A percentile compares a stretch with the other conserved stretches of the same genome.
Conservation (phyloP, 345 rosid species). For the Eucalyptus paniculata region DNA sequence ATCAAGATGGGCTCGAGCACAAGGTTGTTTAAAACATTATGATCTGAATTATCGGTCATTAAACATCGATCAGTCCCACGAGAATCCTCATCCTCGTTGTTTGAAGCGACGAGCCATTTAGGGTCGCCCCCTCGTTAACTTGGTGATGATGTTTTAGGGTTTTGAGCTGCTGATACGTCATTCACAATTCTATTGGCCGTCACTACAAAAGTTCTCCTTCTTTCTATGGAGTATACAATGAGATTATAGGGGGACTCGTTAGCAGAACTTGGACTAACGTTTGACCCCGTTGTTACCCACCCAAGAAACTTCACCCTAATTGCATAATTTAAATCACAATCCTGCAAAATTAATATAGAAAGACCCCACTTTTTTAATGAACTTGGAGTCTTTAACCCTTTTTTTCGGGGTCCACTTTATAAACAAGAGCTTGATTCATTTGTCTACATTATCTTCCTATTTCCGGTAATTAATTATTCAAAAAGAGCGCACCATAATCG, state of each 20-base stretch:
- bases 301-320: background rate
- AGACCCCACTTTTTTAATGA: background rate
- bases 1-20: background rate
- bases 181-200: background rate
- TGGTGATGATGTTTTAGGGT: background rate
- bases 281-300: background rate
- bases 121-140: background rate
- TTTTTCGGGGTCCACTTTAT: background rate
- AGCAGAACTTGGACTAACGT: background rate
- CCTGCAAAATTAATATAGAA: background rate
- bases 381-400: background rate
- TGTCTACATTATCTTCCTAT: background rate
- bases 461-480: background rate
- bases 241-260: background rate
- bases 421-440: background rate
- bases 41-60: background rate
- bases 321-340: background rate
- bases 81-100: background rate
- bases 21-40: background rate
- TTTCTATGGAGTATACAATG: background rate
- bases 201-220: background rate
- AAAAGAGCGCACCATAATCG: background rate
- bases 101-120: background rate
- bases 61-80: background rate
- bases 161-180: background rate